Evolutionary conservation across 1,284 basidiomycete species (phyloP), one percentile per base, ranked within the genome.

Genomic region (Boletus subluridellus): DNA sequence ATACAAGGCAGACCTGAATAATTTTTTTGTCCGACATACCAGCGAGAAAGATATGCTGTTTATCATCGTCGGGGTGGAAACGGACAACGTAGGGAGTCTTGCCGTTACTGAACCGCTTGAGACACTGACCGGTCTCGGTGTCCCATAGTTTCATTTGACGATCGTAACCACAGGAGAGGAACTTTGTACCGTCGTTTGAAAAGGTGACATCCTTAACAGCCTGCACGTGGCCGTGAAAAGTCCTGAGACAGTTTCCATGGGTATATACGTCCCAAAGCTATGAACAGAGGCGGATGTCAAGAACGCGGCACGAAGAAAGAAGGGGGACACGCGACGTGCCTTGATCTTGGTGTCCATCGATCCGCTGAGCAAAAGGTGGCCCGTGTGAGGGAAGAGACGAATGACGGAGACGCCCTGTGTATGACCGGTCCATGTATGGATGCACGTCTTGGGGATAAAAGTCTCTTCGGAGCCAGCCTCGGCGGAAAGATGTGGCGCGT

Each of bases 11-110:
- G 67, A 93, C 93, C 81, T 96, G 96, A 34, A 98, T 91, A 64
- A 99, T 97, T 77, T 98, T 98, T 78, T 98, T 99, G 77, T 99
- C 96, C 53, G 90, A 92, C 95, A 98, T 99, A 64, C 97, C 97
- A 45, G 96, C 94, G 41, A 99, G 79, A 80, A 99, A 99, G 59
- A 95, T 89, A 72, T 98, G 80, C 70, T 98, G 21, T 21, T 21
- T 21, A 21, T 21, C 21, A 21, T 21, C 21, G 21, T 21, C 21
- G 21, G 21, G 21, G 95, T 99, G 91, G 79, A 98, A 99, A 57
- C 88, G 87, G 54, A 99, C 82, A 57, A 95, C 93, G 73, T 98
- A 95, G 15, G 97, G 94, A 21, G 95, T 94, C 77, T 98, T 98
- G 62, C 95, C 95, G 69, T 97, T 98, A 62, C 90, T 89, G 76